A percentile compares a stretch with the other conserved stretches of the same genome.
phyloP scores from a whole-genome alignment of 805 yeast species.

The Yarrowia porcina region DNA sequence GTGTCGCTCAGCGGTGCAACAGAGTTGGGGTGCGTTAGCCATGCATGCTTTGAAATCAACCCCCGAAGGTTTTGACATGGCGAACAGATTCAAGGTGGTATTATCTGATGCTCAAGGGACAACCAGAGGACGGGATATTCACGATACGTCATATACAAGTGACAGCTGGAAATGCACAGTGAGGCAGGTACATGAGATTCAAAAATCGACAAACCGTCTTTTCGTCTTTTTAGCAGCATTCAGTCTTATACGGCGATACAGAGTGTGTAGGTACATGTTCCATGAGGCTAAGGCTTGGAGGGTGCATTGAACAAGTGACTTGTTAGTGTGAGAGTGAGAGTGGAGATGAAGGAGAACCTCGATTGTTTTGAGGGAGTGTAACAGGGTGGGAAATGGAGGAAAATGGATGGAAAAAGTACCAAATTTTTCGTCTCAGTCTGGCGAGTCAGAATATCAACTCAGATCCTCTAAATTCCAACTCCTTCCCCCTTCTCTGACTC shows the following conservation, averaged over 20 bases:
- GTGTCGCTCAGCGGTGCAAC: not conserved
- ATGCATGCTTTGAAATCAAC: constrained; percentile 23
- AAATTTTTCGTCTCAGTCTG: too few species aligned
- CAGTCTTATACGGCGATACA: too few species aligned
- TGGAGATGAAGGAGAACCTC: not conserved
- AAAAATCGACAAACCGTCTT: too few species aligned
- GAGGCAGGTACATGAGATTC: too few species aligned
- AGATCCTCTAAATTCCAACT: too few species aligned
- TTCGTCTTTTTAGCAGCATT: too few species aligned
- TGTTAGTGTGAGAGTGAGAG: not conserved
- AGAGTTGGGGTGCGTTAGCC: not conserved
- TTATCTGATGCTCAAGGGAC: not conserved
- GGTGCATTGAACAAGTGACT: not conserved
- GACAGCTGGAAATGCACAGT: too few species aligned
- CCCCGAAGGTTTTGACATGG: not conserved
- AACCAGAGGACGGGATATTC: too few species aligned
- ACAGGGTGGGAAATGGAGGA: too few species aligned
- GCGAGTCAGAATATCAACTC: too few species aligned
- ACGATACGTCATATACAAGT: too few species aligned
- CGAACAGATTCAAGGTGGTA: not conserved
- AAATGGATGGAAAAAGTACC: too few species aligned
- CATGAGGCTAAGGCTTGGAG: not conserved
- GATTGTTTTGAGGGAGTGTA: not conserved
- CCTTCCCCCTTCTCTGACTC: not conserved
- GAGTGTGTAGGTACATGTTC: not conserved